Conservation (phyloP, 495 filamentous ascomycete genomes). For the Penicillium roqueforti region DNA sequence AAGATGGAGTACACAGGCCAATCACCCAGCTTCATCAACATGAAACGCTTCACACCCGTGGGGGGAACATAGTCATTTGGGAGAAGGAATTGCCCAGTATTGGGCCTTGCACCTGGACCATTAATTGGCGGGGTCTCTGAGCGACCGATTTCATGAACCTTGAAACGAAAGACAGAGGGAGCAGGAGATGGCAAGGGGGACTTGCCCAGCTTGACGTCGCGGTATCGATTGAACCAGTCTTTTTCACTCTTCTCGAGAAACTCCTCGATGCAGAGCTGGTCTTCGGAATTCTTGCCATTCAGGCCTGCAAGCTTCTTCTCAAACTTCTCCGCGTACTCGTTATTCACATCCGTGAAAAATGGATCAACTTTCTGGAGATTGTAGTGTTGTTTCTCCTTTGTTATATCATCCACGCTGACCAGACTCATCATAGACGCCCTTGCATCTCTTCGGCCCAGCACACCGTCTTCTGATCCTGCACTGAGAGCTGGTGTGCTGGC, state of each 20-base stretch:
- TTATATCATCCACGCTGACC: slow-evolving; percentile 49
- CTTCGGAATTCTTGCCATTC: slow-evolving; percentile 53
- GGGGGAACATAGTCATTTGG: slow-evolving; percentile 56
- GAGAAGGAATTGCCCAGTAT: slow-evolving; percentile 26
- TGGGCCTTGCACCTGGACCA: slow-evolving; percentile 40
- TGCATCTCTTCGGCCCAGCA: slow-evolving; percentile 21
- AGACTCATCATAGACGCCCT: slow-evolving; percentile 21
- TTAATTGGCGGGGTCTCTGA: slow-evolving; percentile 48
- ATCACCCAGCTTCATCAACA: slow-evolving; percentile 47
- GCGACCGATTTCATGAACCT: slow-evolving; percentile 57
- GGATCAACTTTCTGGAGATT: slow-evolving; percentile 65
- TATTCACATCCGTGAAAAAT: slow-evolving; percentile 64
- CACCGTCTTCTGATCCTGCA: slow-evolving; percentile 49
- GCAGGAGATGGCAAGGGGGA: slow-evolving; percentile 39
- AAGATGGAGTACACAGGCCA: slow-evolving; percentile 73
- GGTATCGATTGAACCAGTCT: slow-evolving; percentile 61
- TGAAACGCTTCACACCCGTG: slow-evolving; percentile 54
- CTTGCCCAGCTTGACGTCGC: slow-evolving; percentile 52
- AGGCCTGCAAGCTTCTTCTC: slow-evolving; percentile 55
- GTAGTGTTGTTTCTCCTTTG: slow-evolving; percentile 53
- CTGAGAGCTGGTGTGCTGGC: slow-evolving; percentile 20
- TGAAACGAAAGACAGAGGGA: slow-evolving; percentile 44
- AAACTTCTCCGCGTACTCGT: slow-evolving; percentile 57
- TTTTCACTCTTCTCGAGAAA: slow-evolving; percentile 64
- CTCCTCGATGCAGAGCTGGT: slow-evolving; percentile 61